These are phyloP conservation scores for Colletotrichum sp. DNA, from an alignment of 2,329 filamentous ascomycete species.

Conservation along the genomic window DNA sequence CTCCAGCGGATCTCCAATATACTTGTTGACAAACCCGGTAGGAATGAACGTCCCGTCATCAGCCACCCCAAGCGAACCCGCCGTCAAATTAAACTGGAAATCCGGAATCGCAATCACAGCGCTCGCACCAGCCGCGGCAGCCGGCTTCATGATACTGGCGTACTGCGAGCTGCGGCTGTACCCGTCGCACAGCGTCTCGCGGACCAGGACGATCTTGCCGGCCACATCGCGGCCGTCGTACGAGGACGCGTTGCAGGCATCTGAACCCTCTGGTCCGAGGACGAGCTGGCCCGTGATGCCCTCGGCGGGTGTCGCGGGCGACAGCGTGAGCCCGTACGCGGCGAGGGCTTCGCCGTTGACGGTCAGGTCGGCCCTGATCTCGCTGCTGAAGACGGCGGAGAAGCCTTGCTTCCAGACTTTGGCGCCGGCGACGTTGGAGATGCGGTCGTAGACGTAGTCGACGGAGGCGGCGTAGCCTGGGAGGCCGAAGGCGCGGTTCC, in stretches of 20 bases:
- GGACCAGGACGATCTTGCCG: constrained; percentile 36
- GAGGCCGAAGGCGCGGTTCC: constrained; percentile 34
- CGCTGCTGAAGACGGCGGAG: constrained; percentile 29
- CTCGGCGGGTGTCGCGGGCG: constrained; percentile 32
- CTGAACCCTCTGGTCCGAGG: constrained; percentile 29
- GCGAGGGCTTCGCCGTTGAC: constrained; percentile 29
- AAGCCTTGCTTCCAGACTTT: constrained; percentile 34
- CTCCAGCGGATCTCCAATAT: constrained; percentile 29
- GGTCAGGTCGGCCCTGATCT: constrained; percentile 6
- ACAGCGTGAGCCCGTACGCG: constrained; percentile 33
- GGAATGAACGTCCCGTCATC: constrained; percentile 33
- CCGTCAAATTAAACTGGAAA: constrained; percentile 32
- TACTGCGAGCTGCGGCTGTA: constrained; percentile 20
- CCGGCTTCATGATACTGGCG: constrained; percentile 33
- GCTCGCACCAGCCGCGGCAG: constrained; percentile 31
- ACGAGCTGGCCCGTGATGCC: constrained; percentile 31
- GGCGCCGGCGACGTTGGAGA: constrained; percentile 30
- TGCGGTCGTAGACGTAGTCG: constrained; percentile 32
- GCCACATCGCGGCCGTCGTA: constrained; percentile 29
- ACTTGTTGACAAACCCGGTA: constrained; percentile 33
- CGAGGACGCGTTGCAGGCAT: constrained; percentile 28
- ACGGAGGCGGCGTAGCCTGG: constrained; percentile 38
- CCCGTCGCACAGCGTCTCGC: constrained; percentile 32
- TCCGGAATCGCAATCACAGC: constrained; percentile 37
- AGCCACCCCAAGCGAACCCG: constrained; percentile 29